These are phyloP conservation scores for Kwoniella europaea DNA, from an alignment of 768 basidiomycete genomes.

Conservation along the genomic window DNA sequence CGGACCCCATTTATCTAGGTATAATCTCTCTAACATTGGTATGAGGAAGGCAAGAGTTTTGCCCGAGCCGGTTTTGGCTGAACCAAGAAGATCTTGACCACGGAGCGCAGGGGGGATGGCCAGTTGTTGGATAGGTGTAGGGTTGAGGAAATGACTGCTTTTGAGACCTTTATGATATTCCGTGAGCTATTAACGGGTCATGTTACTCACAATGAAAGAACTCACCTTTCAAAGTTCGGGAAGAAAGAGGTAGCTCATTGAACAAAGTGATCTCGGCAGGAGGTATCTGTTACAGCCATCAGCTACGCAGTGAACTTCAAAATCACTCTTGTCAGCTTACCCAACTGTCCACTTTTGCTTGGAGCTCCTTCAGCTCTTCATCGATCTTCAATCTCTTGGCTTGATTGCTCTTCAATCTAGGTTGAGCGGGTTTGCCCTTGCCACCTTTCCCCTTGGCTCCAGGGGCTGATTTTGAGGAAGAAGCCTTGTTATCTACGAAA, in stretches of 20 bases:
- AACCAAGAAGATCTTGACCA: conserved; percentile 71
- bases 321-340: conserved; percentile 38
- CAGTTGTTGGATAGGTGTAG: conserved; percentile 78
- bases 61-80: conserved; percentile 73
- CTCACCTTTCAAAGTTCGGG: conserved; percentile 73
- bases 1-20: conserved; percentile 72
- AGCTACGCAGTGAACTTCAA: neutral
- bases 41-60: conserved; percentile 77
- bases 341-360: conserved; percentile 53
- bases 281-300: conserved; percentile 60
- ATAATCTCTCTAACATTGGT: conserved; percentile 70
- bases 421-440: conserved; percentile 24
- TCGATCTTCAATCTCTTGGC: conserved; percentile 50
- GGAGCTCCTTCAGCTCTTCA: conserved; percentile 55
- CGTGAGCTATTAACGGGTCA: neutral
- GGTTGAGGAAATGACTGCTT: conserved; percentile 80
- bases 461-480: conserved; percentile 10
- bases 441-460: conserved; percentile 15
- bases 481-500: conserved; percentile 24
- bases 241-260: conserved; percentile 76
- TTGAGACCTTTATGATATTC: conserved; percentile 69
- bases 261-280: conserved; percentile 67
- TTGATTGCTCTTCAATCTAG: conserved; percentile 45
- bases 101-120: conserved; percentile 69
- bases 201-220: too few species aligned